These are phyloP conservation scores for Collybiopsis confluens DNA, from an alignment of 768 basidiomycete genomes.

Conservation along the genomic window DNA sequence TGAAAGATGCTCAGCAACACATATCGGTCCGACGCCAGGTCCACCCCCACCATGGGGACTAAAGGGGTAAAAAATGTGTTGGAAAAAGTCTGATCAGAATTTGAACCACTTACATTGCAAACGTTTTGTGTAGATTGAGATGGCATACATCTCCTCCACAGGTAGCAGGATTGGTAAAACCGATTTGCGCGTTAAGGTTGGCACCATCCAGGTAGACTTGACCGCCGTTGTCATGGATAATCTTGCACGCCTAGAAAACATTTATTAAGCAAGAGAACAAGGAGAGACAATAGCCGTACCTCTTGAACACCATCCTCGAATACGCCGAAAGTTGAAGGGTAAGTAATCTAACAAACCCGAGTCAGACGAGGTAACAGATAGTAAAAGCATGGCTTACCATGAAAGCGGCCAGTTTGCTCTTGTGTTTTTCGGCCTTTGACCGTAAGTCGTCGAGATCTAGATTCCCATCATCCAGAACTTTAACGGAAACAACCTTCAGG, in stretches of 20 bases:
- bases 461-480: conserved; percentile 81
- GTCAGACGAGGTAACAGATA: background rate
- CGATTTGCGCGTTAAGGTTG: conserved; percentile 92
- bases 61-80: conserved; percentile 1
- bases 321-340: conserved; percentile 96
- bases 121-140: conserved; percentile 97
- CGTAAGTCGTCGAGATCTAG: conserved; percentile 84
- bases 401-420: conserved; percentile 89
- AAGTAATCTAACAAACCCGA: conserved; percentile 68
- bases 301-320: conserved; percentile 89
- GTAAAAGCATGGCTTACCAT: conserved; percentile 55
- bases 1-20: conserved; percentile 87
- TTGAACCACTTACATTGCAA: conserved; percentile 68
- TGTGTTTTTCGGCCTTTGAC: conserved; percentile 86
- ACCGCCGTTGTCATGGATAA: conserved; percentile 92
- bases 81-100: background rate
- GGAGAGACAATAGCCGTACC: conserved; percentile 27
- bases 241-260: conserved; percentile 71
- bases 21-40: conserved; percentile 93
- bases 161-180: conserved; percentile 87
- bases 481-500: conserved; percentile 93
- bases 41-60: conserved; percentile 98
- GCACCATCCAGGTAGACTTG: conserved; percentile 98
- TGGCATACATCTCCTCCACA: conserved; percentile 99
- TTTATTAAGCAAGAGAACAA: background rate